Conservation (phyloP, 2,329 filamentous ascomycete genomes). For the Elsinoe australis region DNA sequence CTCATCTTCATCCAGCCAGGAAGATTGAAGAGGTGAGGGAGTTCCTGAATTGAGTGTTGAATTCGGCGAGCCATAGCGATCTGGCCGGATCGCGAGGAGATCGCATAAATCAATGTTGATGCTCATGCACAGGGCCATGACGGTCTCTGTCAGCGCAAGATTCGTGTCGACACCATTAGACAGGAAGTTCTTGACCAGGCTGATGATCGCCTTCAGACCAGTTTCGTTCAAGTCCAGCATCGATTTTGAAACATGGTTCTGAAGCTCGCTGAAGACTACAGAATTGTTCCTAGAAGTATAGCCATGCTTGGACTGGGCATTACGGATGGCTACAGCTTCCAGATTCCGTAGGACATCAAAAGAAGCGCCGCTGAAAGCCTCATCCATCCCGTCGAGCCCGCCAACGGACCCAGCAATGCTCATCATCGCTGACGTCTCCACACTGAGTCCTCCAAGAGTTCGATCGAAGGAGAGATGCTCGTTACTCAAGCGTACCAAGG, state of each 20-base stretch:
- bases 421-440: conserved; percentile 66
- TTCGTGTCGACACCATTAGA: conserved; percentile 89
- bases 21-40: conserved; percentile 27
- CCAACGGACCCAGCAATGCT: conserved; percentile 61
- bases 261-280: conserved; percentile 3
- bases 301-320: conserved; percentile 3
- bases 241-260: conserved; percentile 8
- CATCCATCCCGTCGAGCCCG: conserved; percentile 61
- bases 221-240: conserved; percentile 46
- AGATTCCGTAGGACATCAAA: conserved; percentile 52
- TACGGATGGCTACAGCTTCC: conserved; percentile 25
- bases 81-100: conserved; percentile 74
- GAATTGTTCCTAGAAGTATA: conserved; percentile 11
- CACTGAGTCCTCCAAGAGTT: conserved; percentile 66
- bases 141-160: conserved; percentile 71
- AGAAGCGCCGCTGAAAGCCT: conserved; percentile 62
- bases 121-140: conserved; percentile 76
- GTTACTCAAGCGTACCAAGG: conserved; percentile 55
- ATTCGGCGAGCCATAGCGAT: conserved; percentile 21
- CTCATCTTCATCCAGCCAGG: conserved; percentile 36
- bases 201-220: conserved; percentile 45
- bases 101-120: conserved; percentile 77
- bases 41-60: background rate
- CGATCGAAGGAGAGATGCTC: conserved; percentile 37
- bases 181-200: conserved; percentile 69